Base-by-base conservation (phyloP, 1,139 yeast genomes). In the Candida sanyaensis region DNA sequence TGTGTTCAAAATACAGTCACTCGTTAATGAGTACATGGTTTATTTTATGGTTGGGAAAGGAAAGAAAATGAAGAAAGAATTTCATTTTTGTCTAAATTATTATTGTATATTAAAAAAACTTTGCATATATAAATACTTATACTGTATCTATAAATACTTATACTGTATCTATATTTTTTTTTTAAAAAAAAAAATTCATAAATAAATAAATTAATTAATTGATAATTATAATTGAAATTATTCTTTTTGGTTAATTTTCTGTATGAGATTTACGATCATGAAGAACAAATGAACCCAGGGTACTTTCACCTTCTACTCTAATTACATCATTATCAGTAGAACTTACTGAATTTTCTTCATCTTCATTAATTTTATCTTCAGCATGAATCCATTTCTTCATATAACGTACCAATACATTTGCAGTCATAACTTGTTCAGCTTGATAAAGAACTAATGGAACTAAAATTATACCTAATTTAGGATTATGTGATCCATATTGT, bases 381-480 rank as follows among this genome's bases (percentile, higher is more conserved):
- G 71, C 68, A 52, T 79, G 71, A 39, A 83, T 78, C 96, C 96
- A 88, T 54, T 74, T 73, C 54, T 75, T 80, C 78, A 87, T 82
- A 36, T 81, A 66, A n/a, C 77, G 76, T 8, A 84, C 86, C 57
- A 88, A 70, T 2, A 86, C 64, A 57, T 86, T 88, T 0, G 96
- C 96, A 13, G 88, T 78, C 42, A 87, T 70, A 12, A 91, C 95
- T 68, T 90, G 97, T 60, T 87, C 92, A 9, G 92, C 86, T 66
- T 89, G 96, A 61, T 88, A 90, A 45, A 90, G 69, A 10, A 89
- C 96, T 61, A 90, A 73, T 0, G 97, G 95, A 5, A 89, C 90
- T 37, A 91, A 69, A 37, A 90, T 67, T 48, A 81, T 79, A 24
- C 96, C 97, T 52, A 89, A 70, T 53, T 81, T 72, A 6, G 77